Conservation (phyloP, 768 basidiomycete species). For the Tephrocybe sp. region DNA sequence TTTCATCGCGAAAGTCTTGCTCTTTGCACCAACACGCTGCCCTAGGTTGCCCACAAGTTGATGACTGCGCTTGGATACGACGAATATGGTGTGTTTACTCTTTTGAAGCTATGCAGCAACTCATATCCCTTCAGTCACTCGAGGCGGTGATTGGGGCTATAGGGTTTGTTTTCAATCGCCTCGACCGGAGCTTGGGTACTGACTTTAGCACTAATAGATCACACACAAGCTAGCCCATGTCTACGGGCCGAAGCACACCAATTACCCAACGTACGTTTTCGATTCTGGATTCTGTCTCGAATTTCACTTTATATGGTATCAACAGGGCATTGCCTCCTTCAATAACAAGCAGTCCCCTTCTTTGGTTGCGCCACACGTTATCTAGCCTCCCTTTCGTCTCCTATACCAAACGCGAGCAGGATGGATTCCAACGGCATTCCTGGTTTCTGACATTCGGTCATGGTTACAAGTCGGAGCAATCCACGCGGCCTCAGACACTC, state of each 20-base stretch:
- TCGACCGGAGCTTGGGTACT: background rate
- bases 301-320: background rate
- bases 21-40: background rate
- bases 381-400: slow-evolving; percentile 17
- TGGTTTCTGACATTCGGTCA: slow-evolving; percentile 26
- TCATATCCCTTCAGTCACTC: slow-evolving; percentile 33
- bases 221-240: slow-evolving; percentile 26
- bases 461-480: slow-evolving; percentile 42
- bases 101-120: background rate
- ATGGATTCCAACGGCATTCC: slow-evolving; percentile 27
- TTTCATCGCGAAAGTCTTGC: slow-evolving; percentile 21
- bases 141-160: slow-evolving; percentile 51
- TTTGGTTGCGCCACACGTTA: slow-evolving; percentile 25
- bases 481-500: slow-evolving; percentile 50
- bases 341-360: slow-evolving; percentile 21
- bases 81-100: slow-evolving; percentile 36
- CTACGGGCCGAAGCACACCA: slow-evolving; percentile 43
- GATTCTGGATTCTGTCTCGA: background rate
- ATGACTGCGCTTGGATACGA: slow-evolving; percentile 50
- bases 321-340: slow-evolving; percentile 20
- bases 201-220: slow-evolving; percentile 15
- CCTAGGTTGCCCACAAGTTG: slow-evolving; percentile 44
- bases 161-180: slow-evolving; percentile 24
- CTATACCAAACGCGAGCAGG: slow-evolving; percentile 31
- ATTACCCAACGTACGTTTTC: slow-evolving; percentile 33